Evolutionary conservation across 2,329 filamentous ascomycete species (phyloP), one percentile per base, ranked within the genome.

Genomic region (Balansia obtecta): DNA sequence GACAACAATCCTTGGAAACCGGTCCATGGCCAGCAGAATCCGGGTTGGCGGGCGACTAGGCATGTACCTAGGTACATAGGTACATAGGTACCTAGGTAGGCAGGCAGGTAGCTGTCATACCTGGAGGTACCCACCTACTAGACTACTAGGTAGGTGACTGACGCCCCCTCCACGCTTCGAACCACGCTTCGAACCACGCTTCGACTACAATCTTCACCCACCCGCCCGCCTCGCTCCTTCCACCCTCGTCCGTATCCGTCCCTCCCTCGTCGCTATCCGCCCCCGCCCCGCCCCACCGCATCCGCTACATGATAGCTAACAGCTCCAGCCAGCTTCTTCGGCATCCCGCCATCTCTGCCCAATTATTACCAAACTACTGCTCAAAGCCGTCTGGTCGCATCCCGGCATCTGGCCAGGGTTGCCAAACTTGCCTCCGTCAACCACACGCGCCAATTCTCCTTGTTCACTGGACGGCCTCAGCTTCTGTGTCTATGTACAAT

Each of bases 331-430:
- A 45, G 40, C 42, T 43, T 49, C 41, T 34, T 49, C 41, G 48
- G 48, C 48, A 49, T 49, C 45, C 33, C 27, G 45, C 20, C n/a
- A 42, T 51, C 50, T 44, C 52, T 55, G 51, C 56, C 57, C 56
- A 57, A 55, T 56, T 52, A 52, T 46, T 51, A 47, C 48, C 51
- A 27, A 27, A 27, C 57, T 52, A 52, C 48, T 51, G 49, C 50
- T 52, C 48, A 48, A 38, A n/a, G 40, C 41, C 45, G 50, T 48
- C 49, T 55, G 45, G 47, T 49, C 40, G 43, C 47, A 40, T 32
- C 37, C 48, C 46, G 44, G 46, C 45, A 41, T 52, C 54, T 51
- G 49, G 43, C 20, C 50, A 55, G 52, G 27, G 39, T 49, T 40
- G 7, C 30, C 18, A 18, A 18, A 22, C 16, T 40, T 40, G 45